Conservation (phyloP, 495 filamentous ascomycete species). For the Aspergillus bridgeri region DNA sequence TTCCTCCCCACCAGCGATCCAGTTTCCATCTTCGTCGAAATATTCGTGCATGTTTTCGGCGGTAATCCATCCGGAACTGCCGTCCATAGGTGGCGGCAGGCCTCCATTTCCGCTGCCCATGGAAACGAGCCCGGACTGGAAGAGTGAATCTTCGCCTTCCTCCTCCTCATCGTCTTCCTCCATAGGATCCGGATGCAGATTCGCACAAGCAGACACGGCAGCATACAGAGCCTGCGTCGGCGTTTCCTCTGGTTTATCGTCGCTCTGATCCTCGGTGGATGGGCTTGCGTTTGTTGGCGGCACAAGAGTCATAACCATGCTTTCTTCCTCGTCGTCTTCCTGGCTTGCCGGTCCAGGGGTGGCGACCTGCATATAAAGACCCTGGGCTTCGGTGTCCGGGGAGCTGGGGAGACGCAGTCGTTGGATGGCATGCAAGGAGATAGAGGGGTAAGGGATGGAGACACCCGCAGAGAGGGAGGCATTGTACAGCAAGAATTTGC, state of each 20-base stretch:
- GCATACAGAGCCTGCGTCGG: conserved; percentile 61
- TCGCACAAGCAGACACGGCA: conserved; percentile 80
- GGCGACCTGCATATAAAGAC: conserved; percentile 78
- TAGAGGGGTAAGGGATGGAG: conserved; percentile 80
- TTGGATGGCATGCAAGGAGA: conserved; percentile 86
- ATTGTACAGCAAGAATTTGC: conserved; percentile 72
- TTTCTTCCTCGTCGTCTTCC: conserved; percentile 65
- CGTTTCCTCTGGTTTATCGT: conserved; percentile 28
- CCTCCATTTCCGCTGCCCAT: conserved; percentile 43
- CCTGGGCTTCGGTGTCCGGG: conserved; percentile 45
- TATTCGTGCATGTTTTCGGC: conserved; percentile 89
- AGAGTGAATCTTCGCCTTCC: conserved; percentile 40
- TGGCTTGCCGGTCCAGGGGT: conserved; percentile 41
- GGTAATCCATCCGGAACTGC: conserved; percentile 93
- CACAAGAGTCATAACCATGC: conserved; percentile 71
- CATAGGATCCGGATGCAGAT: conserved; percentile 82
- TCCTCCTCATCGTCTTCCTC: conserved; percentile 47
- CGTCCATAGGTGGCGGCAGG: conserved; percentile 72
- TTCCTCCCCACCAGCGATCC: conserved; percentile 43
- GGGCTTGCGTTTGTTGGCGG: conserved; percentile 35
- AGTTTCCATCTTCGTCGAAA: conserved; percentile 63
- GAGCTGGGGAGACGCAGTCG: conserved; percentile 45
- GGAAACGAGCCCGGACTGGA: conserved; percentile 27
- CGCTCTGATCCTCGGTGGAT: conserved; percentile 22
- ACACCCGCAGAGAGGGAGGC: conserved; percentile 57